Evolutionary conservation across 2,329 filamentous ascomycete genomes (phyloP), one percentile per base, ranked within the genome.

Genomic region (Ceratocystiopsis sp.): DNA sequence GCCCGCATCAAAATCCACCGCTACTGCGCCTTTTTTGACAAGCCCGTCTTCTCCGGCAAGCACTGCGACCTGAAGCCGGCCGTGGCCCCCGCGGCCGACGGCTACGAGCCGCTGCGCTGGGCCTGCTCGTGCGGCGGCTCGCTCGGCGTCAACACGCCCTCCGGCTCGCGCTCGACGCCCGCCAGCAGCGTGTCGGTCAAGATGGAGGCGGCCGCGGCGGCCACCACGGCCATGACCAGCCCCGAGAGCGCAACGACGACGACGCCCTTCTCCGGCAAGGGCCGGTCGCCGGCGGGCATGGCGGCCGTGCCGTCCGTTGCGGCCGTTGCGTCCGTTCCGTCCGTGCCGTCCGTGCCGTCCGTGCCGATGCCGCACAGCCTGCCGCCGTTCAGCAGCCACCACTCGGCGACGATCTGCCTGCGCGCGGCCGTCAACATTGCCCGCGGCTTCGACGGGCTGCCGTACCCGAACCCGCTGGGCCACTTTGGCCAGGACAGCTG

Each of bases 1-100:
- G 66, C 67, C 12, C 57, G 66, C 14, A 68, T 69, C 48, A 71
- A 71, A 49, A 51, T 69, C 3, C 67, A 71, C 48, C 62, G 68
- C 1, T 70, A 68, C 50, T 63, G 61, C 47, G 68, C 68, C 10
- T 71, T 71, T 52, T 64, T 59, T 38, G 67, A 71, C 47, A 54
- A 63, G 7, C 66, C 67, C 3, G 58, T 71, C 17, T 71, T 71
- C 50, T 57, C 60, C 0, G 59, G 60, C 25, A 67, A 64, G 43
- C 63, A 69, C 48, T 71, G 67, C 52, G 67, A 71, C 45, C 59
- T 71, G 14, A 57, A 58, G 43, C 55, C 57, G 33, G 56, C 53
- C 29, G 43, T 51, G 2, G 56, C 55, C 15, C 46, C 47, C 18
- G 45, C 50, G 1, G 41, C 41, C 4, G 51, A 55, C 36, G 48